These are phyloP conservation scores for Scutellaria minor DNA, from an alignment of 257 asterid genomes.

Conservation along the genomic window DNA sequence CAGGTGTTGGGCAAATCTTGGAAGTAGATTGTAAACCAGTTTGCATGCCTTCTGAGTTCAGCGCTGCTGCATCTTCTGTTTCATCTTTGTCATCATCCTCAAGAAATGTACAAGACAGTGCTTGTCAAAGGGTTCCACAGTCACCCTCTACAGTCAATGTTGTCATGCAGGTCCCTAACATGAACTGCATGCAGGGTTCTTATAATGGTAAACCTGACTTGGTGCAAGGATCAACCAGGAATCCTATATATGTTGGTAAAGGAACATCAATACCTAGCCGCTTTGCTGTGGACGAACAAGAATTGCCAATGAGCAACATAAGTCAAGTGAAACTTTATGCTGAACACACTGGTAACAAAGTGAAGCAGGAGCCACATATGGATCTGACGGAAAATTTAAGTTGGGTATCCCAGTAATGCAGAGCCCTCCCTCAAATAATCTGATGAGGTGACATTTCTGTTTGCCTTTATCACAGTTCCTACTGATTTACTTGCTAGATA, in stretches of 20 bases:
- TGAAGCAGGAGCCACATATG: slow-evolving; percentile 69
- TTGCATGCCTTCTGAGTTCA: slow-evolving; percentile 40
- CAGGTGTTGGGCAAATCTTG: slow-evolving; percentile 47
- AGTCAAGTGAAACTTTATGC: slow-evolving; percentile 46
- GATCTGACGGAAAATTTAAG: slow-evolving; percentile 48
- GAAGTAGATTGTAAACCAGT: slow-evolving; percentile 46
- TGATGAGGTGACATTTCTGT: slow-evolving; percentile 52
- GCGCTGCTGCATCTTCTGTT: slow-evolving; percentile 49
- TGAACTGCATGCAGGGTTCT: slow-evolving; percentile 43
- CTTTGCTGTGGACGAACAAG: slow-evolving; percentile 61
- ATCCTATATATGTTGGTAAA: slow-evolving; percentile 44
- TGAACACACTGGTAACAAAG: slow-evolving; percentile 50
- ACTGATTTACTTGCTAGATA: slow-evolving; percentile 8
- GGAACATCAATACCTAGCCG: slow-evolving; percentile 64
- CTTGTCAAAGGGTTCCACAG: slow-evolving; percentile 45
- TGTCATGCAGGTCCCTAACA: slow-evolving; percentile 40
- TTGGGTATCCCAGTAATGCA: slow-evolving; percentile 46
- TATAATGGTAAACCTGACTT: slow-evolving; percentile 40
- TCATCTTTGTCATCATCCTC: slow-evolving; percentile 48
- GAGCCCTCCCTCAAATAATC: slow-evolving; percentile 49
- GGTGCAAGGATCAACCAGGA: slow-evolving; percentile 48
- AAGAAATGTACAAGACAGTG: slow-evolving; percentile 42
- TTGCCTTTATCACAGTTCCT: background rate
- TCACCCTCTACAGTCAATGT: slow-evolving; percentile 41
- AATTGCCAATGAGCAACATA: slow-evolving; percentile 37